phyloP scores from a whole-genome alignment of 225 moss, liverwort and hornwort genomes.

The Neckera pumila region DNA sequence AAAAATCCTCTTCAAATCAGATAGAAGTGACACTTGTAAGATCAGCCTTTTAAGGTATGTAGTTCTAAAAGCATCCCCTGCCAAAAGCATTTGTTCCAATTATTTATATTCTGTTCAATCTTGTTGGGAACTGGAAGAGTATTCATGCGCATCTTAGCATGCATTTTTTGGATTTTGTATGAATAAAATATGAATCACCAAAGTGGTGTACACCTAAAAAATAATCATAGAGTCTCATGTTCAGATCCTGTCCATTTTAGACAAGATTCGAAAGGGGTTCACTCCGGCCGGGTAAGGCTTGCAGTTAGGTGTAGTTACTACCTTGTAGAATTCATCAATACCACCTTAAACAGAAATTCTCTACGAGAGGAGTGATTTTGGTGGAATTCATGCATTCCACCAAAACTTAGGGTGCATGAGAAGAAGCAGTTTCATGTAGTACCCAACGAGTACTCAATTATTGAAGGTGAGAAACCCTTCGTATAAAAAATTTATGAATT shows the following conservation, averaged over 20 bases:
- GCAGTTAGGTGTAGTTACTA: neutral
- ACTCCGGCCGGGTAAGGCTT: neutral
- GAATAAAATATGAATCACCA: neutral
- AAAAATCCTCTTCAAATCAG: neutral
- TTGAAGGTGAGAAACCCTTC: neutral
- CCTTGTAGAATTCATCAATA: neutral
- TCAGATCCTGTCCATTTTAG: neutral
- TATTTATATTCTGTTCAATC: neutral
- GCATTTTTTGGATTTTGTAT: neutral
- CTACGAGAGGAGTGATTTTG: neutral
- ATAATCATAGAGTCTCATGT: neutral
- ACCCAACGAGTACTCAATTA: neutral
- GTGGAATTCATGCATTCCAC: neutral
- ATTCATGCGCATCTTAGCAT: neutral
- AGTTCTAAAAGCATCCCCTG: neutral
- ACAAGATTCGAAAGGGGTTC: neutral
- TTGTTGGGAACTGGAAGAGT: neutral
- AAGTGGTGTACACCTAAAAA: neutral
- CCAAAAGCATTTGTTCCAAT: neutral
- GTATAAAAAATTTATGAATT: neutral
- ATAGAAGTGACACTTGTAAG: neutral
- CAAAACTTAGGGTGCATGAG: neutral
- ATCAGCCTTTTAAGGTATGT: neutral
- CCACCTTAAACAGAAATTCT: neutral
- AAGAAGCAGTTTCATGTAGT: neutral